phyloP scores from a whole-genome alignment of 2,329 filamentous ascomycete genomes.

The Microthyrium microscopicum region DNA sequence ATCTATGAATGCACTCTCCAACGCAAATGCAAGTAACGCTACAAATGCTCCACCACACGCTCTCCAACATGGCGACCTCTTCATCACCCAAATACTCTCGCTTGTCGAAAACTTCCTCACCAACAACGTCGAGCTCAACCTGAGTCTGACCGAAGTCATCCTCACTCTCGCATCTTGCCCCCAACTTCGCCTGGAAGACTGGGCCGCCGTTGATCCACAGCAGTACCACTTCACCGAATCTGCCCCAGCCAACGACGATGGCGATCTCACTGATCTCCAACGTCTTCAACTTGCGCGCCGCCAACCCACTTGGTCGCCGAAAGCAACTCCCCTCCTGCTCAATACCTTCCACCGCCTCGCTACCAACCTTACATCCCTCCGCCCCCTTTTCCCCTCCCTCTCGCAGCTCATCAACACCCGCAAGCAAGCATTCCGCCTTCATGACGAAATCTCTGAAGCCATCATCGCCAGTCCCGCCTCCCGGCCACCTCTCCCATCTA shows the following conservation, averaged over 20 bases:
- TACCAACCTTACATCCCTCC: constrained; percentile 25
- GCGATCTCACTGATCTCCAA: constrained; percentile 15
- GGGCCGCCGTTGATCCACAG: constrained; percentile 59
- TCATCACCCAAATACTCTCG: constrained; percentile 33
- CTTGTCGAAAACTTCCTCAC: constrained; percentile 68
- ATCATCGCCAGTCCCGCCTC: constrained; percentile 14
- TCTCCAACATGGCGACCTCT: constrained; percentile 43
- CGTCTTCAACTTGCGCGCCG: constrained; percentile 20
- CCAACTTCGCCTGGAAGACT: constrained; percentile 74
- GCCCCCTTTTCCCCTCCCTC: constrained; percentile 27
- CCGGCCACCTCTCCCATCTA: no score
- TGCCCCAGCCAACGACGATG: constrained; percentile 8
- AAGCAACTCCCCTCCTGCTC: constrained; percentile 24
- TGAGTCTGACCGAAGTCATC: constrained; percentile 70
- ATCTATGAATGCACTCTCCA: no score
- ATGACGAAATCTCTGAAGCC: constrained; percentile 27
- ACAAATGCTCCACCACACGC: constrained; percentile 25
- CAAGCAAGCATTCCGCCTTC: constrained; percentile 31
- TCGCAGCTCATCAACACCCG: constrained; percentile 31
- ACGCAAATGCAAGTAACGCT: no score
- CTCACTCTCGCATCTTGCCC: constrained; percentile 72
- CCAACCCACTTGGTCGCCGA: constrained; percentile 20
- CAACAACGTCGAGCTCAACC: constrained; percentile 81
- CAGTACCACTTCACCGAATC: constrained; percentile 18
- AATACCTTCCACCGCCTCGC: constrained; percentile 24